Percentiles rank a stretch among this genome's conserved stretches.
phyloP scores from a whole-genome alignment of 495 filamentous ascomycete species.

The Letharia lupina region DNA sequence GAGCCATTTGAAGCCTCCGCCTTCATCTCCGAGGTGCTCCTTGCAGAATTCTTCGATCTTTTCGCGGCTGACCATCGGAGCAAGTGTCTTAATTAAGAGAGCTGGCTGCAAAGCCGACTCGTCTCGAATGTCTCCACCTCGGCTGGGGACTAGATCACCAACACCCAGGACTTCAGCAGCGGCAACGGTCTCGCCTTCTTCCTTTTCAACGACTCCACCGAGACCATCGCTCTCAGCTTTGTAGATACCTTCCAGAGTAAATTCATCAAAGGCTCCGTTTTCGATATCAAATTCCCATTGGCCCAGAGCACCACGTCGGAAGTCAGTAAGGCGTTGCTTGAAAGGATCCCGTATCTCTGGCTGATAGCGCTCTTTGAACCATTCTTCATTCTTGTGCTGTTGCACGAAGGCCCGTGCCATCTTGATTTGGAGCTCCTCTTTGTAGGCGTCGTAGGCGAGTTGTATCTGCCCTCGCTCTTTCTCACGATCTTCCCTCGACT shows the following conservation, averaged over 20 bases:
- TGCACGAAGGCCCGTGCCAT: conserved; percentile 84
- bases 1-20: conserved; percentile 84
- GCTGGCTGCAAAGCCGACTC: conserved; percentile 78
- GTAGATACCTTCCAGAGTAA: conserved; percentile 89
- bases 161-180: conserved; percentile 88
- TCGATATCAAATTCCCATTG: conserved; percentile 83
- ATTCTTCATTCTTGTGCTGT: conserved; percentile 86
- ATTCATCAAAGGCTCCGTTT: conserved; percentile 79
- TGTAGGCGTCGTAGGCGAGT: conserved; percentile 85
- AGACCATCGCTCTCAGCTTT: conserved; percentile 86
- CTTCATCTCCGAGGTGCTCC: conserved; percentile 76
- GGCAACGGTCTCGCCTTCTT: conserved; percentile 85
- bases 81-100: conserved; percentile 94
- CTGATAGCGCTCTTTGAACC: conserved; percentile 95
- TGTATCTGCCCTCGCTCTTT: conserved; percentile 87
- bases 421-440: conserved; percentile 84
- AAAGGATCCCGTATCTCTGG: conserved; percentile 66
- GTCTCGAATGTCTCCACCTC: conserved; percentile 73
- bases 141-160: conserved; percentile 73
- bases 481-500: conserved; percentile 76
- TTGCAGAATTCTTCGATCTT: conserved; percentile 90
- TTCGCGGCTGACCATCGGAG: conserved; percentile 87
- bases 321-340: conserved; percentile 60
- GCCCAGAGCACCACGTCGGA: conserved; percentile 61
- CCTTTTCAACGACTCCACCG: conserved; percentile 82